These are phyloP conservation scores for Zygosaccharomyces pseudobailii DNA, from an alignment of 1,139 yeast genomes.

Conservation along the genomic window DNA sequence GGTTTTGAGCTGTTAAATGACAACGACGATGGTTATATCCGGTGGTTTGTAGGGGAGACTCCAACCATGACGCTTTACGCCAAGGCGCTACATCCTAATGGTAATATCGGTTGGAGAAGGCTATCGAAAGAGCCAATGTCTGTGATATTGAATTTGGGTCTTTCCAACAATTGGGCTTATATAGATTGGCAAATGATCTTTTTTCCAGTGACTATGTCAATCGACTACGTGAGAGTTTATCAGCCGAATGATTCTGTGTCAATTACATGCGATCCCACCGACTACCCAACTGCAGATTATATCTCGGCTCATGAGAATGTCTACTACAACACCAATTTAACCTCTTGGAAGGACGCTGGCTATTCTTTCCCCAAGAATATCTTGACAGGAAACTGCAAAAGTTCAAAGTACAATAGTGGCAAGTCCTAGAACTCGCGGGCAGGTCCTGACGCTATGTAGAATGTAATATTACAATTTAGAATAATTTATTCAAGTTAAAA, in stretches of 20 bases:
- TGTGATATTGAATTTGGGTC: constrained; percentile 68
- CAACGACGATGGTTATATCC: constrained; percentile 58
- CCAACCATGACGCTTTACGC: constrained; percentile 62
- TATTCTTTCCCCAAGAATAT: constrained; percentile 56
- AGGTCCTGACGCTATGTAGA: neutral
- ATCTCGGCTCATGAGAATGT: constrained; percentile 60
- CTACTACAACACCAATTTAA: constrained; percentile 57
- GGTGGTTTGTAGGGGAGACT: constrained; percentile 74
- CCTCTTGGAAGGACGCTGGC: constrained; percentile 65
- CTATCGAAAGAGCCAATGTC: constrained; percentile 86
- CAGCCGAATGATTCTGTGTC: constrained; percentile 55
- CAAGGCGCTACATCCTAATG: constrained; percentile 70
- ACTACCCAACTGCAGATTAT: constrained; percentile 69
- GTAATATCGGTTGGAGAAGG: constrained; percentile 71
- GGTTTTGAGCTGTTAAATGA: constrained; percentile 77
- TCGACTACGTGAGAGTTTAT: constrained; percentile 78
- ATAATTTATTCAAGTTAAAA: constrained; percentile 38
- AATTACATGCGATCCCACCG: constrained; percentile 71
- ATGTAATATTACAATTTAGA: constrained; percentile 9
- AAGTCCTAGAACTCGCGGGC: neutral
- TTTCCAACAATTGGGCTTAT: constrained; percentile 78
- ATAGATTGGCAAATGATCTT: constrained; percentile 68
- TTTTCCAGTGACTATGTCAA: constrained; percentile 63
- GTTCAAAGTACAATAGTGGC: constrained; percentile 21
- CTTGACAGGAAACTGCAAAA: constrained; percentile 43